Conservation (phyloP, 768 basidiomycete species). For the Lactifluus piperatus region DNA sequence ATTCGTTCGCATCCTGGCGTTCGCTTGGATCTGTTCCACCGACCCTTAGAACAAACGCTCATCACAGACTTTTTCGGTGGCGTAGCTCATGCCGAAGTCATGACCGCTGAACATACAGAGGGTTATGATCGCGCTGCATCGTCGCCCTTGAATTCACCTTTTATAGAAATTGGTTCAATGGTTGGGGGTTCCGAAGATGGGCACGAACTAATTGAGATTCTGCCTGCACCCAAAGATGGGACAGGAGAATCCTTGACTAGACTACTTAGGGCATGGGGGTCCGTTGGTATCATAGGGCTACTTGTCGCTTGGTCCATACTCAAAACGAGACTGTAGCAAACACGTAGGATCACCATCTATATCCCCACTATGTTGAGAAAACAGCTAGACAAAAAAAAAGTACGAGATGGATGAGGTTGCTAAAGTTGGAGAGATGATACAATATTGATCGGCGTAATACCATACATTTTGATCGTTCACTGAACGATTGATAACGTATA, state of each 20-base stretch:
- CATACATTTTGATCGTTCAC: constrained; percentile 5
- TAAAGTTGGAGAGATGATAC: constrained; percentile 11
- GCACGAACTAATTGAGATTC: neutral
- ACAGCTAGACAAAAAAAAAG: neutral
- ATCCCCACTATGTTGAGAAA: neutral
- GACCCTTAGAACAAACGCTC: constrained; percentile 50
- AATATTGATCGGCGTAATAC: constrained; percentile 1
- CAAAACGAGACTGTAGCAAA: constrained; percentile 1
- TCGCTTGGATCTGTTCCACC: constrained; percentile 69
- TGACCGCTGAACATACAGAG: constrained; percentile 3
- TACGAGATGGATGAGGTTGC: constrained; percentile 1
- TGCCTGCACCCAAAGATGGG: neutral
- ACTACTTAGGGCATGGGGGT: constrained; percentile 15
- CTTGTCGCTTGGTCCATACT: constrained; percentile 4
- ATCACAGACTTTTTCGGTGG: constrained; percentile 70
- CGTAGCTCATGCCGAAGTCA: constrained; percentile 73
- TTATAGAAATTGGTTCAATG: neutral
- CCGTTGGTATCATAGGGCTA: constrained; percentile 11
- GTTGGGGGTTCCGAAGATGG: neutral
- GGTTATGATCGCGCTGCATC: neutral
- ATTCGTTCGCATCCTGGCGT: constrained; percentile 88
- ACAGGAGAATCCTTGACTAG: neutral
- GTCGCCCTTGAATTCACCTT: neutral
- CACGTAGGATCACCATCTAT: neutral
- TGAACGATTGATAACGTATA: neutral